A percentile compares a stretch with the other conserved stretches of the same genome.
These are phyloP conservation scores for Suhomyces bokatorum DNA, from an alignment of 1,139 yeast species.

Conservation along the genomic window DNA sequence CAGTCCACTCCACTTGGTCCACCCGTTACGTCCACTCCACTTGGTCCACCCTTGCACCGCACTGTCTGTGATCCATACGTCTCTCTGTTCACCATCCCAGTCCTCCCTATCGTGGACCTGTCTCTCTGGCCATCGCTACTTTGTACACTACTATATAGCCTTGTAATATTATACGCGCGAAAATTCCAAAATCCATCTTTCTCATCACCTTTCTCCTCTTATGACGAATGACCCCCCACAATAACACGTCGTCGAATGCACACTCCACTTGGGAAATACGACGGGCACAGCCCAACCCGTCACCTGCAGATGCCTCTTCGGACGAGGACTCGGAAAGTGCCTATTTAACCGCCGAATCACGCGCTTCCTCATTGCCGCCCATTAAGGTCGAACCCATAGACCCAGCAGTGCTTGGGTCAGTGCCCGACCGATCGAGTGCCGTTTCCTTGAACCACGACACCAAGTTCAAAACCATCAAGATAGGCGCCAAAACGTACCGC, in stretches of 20 bases:
- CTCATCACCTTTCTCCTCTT: neutral
- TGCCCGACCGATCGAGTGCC: neutral
- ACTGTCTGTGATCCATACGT: neutral
- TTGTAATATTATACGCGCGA: constrained; percentile 6
- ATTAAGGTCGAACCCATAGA: neutral
- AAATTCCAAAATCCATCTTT: neutral
- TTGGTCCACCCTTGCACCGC: too few relatives aligned
- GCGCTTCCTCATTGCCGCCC: neutral
- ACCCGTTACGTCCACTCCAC: too few relatives aligned
- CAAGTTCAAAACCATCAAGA: neutral
- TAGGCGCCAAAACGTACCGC: neutral
- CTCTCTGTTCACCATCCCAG: too few relatives aligned
- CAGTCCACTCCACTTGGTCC: too few relatives aligned
- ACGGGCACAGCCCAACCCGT: too few relatives aligned
- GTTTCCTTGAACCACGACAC: neutral
- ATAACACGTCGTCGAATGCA: neutral
- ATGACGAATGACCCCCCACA: constrained; percentile 5
- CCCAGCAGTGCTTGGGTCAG: neutral
- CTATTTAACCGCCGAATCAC: neutral
- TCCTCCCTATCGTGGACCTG: neutral
- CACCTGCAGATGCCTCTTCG: too few relatives aligned
- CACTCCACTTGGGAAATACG: too few relatives aligned
- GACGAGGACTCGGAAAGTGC: neutral
- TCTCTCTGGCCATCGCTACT: neutral
- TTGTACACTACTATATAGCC: constrained; percentile 7